Percentiles rank a stretch among this genome's conserved stretches.
Evolutionary conservation across 768 basidiomycete genomes (phyloP).

Genomic region (Omphalotus guepiniiformis): DNA sequence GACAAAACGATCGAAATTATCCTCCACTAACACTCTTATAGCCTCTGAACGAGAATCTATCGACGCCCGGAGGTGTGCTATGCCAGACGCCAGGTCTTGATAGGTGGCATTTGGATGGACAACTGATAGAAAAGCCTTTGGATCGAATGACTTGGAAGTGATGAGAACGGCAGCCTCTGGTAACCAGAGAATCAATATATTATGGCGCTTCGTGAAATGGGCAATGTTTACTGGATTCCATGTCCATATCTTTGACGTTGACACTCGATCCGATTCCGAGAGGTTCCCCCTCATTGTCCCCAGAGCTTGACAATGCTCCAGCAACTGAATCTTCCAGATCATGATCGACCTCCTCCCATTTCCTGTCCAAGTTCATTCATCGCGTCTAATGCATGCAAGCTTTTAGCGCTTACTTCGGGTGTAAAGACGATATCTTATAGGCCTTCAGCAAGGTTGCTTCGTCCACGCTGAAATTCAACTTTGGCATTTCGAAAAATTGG

Average conservation of each 20-base stretch:
- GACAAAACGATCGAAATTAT: slow-evolving; percentile 97
- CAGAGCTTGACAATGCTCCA: slow-evolving; percentile 56
- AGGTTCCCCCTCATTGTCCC: slow-evolving; percentile 67
- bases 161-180: slow-evolving; percentile 79
- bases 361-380: slow-evolving; percentile 34
- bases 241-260: slow-evolving; percentile 61
- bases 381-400: slow-evolving; percentile 5
- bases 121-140: slow-evolving; percentile 86
- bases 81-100: slow-evolving; percentile 81
- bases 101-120: slow-evolving; percentile 95
- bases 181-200: not conserved
- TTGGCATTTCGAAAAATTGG: slow-evolving; percentile 38
- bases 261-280: slow-evolving; percentile 68
- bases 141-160: slow-evolving; percentile 93
- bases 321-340: slow-evolving; percentile 76
- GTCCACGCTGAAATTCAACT: slow-evolving; percentile 67
- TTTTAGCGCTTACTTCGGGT: slow-evolving; percentile 55
- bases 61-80: slow-evolving; percentile 65
- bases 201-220: slow-evolving; percentile 8
- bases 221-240: slow-evolving; percentile 62
- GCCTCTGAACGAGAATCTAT: slow-evolving; percentile 92
- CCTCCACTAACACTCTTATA: slow-evolving; percentile 91
- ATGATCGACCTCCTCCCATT: slow-evolving; percentile 90
- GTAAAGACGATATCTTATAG: slow-evolving; percentile 76
- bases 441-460: slow-evolving; percentile 82